Evolutionary conservation across 805 yeast genomes (phyloP).

Genomic region (Cyberlindnera xylosilytica): DNA sequence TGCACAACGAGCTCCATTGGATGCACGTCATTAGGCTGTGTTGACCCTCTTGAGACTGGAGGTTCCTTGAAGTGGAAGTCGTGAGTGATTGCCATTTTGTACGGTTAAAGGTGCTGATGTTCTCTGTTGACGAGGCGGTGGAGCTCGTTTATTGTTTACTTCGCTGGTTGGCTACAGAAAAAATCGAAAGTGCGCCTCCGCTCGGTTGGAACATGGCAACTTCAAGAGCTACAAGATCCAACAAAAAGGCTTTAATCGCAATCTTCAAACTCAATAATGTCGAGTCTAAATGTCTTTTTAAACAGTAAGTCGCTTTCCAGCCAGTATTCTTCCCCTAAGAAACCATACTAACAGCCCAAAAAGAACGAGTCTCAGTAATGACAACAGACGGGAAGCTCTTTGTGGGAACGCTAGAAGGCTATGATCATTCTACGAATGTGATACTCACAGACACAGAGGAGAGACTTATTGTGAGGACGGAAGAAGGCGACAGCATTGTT

Average conservation of each 20-base stretch:
- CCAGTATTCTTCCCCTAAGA: neutral
- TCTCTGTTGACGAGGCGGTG: neutral
- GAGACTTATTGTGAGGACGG: slow-evolving; percentile 39
- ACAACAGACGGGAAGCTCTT: slow-evolving; percentile 56
- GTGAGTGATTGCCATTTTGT: slow-evolving; percentile 11
- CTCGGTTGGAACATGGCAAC: neutral
- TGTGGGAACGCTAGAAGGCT: slow-evolving; percentile 52
- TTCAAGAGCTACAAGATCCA: neutral
- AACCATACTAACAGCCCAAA: slow-evolving; percentile 6
- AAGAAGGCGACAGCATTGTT: slow-evolving; percentile 24
- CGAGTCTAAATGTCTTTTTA: slow-evolving; percentile 21
- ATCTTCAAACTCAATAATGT: slow-evolving; percentile 13
- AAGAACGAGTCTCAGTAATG: slow-evolving; percentile 50
- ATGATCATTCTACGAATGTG: slow-evolving; percentile 62
- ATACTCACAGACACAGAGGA: slow-evolving; percentile 51
- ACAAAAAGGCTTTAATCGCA: neutral
- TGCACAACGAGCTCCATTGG: slow-evolving; percentile 62
- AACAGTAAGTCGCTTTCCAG: slow-evolving; percentile 18
- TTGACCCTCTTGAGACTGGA: neutral
- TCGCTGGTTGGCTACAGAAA: neutral
- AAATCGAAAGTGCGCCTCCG: neutral
- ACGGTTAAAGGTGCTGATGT: neutral
- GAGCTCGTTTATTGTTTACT: neutral
- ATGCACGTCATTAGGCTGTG: slow-evolving; percentile 37
- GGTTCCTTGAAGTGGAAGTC: slow-evolving; percentile 20